phyloP scores from a whole-genome alignment of 2,329 filamentous ascomycete genomes.

The Metarhizium anisopliae region DNA sequence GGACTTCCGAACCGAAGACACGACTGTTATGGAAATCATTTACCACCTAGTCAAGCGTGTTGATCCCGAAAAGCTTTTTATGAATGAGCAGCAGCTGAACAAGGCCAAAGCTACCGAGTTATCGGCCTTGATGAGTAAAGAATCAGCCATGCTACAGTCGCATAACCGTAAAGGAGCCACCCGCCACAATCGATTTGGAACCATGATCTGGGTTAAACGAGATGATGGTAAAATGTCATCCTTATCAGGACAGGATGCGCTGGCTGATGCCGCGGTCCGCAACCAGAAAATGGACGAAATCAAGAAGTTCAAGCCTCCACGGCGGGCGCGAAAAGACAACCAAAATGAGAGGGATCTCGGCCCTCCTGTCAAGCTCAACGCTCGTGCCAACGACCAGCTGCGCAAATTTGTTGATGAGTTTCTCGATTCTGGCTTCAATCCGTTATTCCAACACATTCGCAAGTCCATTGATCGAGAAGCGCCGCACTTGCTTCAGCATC shows the following conservation, averaged over 20 bases:
- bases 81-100: conserved; percentile 64
- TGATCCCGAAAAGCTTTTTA: conserved; percentile 74
- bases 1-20: conserved; percentile 83
- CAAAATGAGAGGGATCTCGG: conserved; percentile 68
- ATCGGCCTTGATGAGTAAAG: conserved; percentile 65
- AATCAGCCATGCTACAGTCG: conserved; percentile 71
- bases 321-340: conserved; percentile 50
- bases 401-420: conserved; percentile 85
- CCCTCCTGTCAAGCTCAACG: conserved; percentile 58
- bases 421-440: conserved; percentile 91
- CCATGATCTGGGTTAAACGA: conserved; percentile 93
- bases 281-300: conserved; percentile 82
- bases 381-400: conserved; percentile 66
- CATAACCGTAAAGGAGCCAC: conserved; percentile 73
- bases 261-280: conserved; percentile 62
- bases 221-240: conserved; percentile 78
- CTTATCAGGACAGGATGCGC: conserved; percentile 78
- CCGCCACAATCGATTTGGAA: conserved; percentile 87
- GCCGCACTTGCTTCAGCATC: conserved; percentile 67
- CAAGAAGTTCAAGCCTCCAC: conserved; percentile 84
- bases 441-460: conserved; percentile 73
- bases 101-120: conserved; percentile 66
- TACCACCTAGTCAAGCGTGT: conserved; percentile 91
- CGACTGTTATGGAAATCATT: conserved; percentile 80
- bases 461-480: conserved; percentile 87